Percentiles rank a stretch among this genome's conserved stretches.
Conservation (phyloP, 345 rosid genomes). For the Theobroma cacao region DNA sequence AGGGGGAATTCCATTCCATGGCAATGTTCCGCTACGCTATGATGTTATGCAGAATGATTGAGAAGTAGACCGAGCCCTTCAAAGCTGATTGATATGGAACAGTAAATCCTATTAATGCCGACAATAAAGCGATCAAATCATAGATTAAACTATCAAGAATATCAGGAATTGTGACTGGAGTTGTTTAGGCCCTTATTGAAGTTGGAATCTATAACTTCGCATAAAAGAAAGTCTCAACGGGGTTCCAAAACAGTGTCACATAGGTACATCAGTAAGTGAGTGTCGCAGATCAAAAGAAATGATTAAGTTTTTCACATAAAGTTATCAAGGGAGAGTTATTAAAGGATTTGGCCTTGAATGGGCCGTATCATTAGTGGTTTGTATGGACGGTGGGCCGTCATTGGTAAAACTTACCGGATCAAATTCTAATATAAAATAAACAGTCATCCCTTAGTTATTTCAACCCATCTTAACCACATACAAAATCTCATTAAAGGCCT, state of each 20-base stretch:
- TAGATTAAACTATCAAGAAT: not conserved
- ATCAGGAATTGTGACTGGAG: not conserved
- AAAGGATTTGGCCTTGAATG: too few relatives aligned
- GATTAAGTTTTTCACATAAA: too few relatives aligned
- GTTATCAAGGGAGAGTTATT: too few relatives aligned
- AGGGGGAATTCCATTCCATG: not conserved
- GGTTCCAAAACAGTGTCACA: too few relatives aligned
- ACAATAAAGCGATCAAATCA: not conserved
- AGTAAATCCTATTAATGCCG: not conserved
- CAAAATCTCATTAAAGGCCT: not conserved
- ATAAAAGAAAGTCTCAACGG: too few relatives aligned
- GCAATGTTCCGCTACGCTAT: not conserved
- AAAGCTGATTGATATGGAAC: not conserved
- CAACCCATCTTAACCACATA: not conserved
- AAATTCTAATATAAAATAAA: too few relatives aligned
- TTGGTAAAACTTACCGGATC: too few relatives aligned
- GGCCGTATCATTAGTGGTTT: too few relatives aligned
- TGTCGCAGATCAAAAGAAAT: too few relatives aligned
- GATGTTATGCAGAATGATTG: not conserved
- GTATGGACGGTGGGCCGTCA: too few relatives aligned
- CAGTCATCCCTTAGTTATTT: not conserved
- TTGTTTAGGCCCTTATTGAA: not conserved
- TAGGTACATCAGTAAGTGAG: too few relatives aligned
- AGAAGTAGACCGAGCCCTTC: not conserved
- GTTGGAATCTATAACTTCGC: not conserved